Conservation (phyloP, 805 yeast species). For the Pichia occidentalis region DNA sequence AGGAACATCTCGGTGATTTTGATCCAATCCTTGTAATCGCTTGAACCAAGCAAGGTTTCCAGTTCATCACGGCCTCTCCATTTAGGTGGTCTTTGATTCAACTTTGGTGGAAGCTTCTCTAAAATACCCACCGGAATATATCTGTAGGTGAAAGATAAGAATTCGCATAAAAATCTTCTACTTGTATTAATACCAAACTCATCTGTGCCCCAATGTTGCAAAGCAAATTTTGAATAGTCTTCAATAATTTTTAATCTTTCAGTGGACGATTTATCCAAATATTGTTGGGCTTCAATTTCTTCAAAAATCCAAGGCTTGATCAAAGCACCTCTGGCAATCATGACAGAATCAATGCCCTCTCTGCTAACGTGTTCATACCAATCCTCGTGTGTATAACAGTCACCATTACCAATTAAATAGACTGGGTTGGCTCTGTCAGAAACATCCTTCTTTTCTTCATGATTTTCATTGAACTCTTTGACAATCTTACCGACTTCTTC, state of each 20-base stretch:
- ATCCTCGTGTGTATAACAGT: slow-evolving; percentile 77
- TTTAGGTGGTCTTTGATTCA: slow-evolving; percentile 89
- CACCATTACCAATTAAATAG: slow-evolving; percentile 93
- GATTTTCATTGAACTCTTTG: slow-evolving; percentile 48
- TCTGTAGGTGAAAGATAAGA: slow-evolving; percentile 87
- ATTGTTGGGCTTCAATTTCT: slow-evolving; percentile 84
- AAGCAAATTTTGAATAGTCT: slow-evolving; percentile 68
- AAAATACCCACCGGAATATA: slow-evolving; percentile 91
- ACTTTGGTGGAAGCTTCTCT: slow-evolving; percentile 78
- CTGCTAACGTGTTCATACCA: slow-evolving; percentile 69
- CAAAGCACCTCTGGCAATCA: slow-evolving; percentile 97
- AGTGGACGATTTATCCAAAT: slow-evolving; percentile 81
- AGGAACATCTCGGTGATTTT: slow-evolving; percentile 91
- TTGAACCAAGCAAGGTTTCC: slow-evolving; percentile 81
- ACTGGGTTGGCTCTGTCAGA: slow-evolving; percentile 51
- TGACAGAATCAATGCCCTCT: slow-evolving; percentile 79
- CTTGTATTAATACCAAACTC: slow-evolving; percentile 86
- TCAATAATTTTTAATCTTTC: slow-evolving; percentile 77
- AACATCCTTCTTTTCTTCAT: slow-evolving; percentile 53
- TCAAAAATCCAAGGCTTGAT: slow-evolving; percentile 99
- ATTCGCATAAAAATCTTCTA: slow-evolving; percentile 90
- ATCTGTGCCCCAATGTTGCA: slow-evolving; percentile 97
- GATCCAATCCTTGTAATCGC: slow-evolving; percentile 91
- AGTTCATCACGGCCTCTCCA: slow-evolving; percentile 92
- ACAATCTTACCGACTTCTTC: slow-evolving; percentile 65